phyloP scores from a whole-genome alignment of 2,329 filamentous ascomycete genomes.

The Aspergillus sp. region DNA sequence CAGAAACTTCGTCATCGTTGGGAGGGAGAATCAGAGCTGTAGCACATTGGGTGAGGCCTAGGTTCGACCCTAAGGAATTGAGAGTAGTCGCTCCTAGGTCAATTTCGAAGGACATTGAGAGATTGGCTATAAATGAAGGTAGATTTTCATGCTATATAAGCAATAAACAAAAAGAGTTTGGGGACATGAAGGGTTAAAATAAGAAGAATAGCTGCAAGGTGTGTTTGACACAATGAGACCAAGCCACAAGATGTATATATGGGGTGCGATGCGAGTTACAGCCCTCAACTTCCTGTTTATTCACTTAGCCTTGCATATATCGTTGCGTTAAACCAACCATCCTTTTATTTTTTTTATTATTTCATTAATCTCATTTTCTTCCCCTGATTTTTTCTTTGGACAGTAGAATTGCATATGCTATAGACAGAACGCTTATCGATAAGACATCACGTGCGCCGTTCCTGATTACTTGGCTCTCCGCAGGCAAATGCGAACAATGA shows the following conservation, averaged over 20 bases:
- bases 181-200: not conserved
- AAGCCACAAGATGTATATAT: not conserved
- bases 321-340: no score
- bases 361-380: not conserved
- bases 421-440: conserved; percentile 14
- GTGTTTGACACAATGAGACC: not conserved
- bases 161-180: not conserved
- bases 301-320: no score
- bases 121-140: not conserved
- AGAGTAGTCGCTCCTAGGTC: conserved; percentile 16
- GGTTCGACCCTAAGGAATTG: conserved; percentile 5
- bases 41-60: conserved; percentile 16
- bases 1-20: not conserved
- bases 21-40: conserved; percentile 11
- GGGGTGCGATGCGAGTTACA: not conserved
- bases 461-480: conserved; percentile 18
- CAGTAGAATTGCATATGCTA: not conserved
- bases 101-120: conserved; percentile 16
- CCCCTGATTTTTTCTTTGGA: not conserved
- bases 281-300: no score
- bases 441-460: conserved; percentile 3
- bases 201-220: not conserved
- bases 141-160: not conserved
- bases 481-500: conserved; percentile 3
- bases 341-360: not conserved